Conservation (phyloP, 2,329 filamentous ascomycete species). For the Apiospora arundinis region DNA sequence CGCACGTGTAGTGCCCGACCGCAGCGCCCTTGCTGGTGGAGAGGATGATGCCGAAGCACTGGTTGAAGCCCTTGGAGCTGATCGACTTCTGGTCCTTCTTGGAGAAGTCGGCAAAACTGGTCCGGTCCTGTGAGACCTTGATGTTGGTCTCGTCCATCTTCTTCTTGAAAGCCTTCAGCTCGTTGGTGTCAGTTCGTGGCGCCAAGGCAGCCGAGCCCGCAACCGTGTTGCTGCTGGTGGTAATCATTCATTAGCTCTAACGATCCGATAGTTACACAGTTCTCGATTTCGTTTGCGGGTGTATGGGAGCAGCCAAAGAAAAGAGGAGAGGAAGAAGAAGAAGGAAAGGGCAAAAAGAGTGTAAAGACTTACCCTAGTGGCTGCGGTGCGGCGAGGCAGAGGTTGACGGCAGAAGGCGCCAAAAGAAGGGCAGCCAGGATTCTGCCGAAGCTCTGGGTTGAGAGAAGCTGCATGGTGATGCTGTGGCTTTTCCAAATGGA, state of each 20-base stretch:
- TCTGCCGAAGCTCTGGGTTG: constrained; percentile 3
- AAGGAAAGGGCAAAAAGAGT: too few species aligned
- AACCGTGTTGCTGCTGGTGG: not conserved
- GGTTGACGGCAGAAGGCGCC: constrained; percentile 2
- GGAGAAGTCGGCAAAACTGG: not conserved
- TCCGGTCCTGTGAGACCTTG: not conserved
- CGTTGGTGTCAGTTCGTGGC: not conserved
- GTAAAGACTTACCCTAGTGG: not conserved
- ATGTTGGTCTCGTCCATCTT: not conserved
- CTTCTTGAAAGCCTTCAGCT: not conserved
- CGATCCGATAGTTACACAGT: not conserved
- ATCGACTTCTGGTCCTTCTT: not conserved
- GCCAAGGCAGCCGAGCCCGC: not conserved
- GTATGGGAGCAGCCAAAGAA: not conserved
- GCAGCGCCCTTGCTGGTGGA: not conserved
- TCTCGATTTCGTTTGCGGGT: not conserved
- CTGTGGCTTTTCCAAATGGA: not conserved
- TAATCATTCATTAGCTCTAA: not conserved
- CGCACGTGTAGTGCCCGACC: not conserved
- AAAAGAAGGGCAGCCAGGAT: not conserved
- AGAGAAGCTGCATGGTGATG: constrained; percentile 1
- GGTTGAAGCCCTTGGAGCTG: constrained; percentile 1
- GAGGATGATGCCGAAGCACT: not conserved
- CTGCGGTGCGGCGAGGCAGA: constrained; percentile 5
- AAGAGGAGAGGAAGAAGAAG: too few species aligned